Conservation (phyloP, 805 yeast genomes). For the Candida caryicola region DNA sequence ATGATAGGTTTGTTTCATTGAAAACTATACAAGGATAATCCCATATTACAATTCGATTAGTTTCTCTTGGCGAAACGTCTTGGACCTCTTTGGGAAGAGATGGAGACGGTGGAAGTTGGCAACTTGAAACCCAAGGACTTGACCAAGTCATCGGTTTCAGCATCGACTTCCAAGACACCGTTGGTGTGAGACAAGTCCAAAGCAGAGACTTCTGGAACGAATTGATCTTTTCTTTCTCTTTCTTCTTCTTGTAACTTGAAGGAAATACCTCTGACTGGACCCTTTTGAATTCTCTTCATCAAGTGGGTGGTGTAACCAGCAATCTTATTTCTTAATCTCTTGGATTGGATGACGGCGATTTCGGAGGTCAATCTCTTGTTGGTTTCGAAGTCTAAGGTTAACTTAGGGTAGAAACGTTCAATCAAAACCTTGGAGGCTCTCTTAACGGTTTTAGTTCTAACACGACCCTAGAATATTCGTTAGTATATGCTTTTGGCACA, state of each 20-base stretch:
- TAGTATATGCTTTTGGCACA: no score
- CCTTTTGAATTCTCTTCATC: slow-evolving; percentile 99
- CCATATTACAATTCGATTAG: slow-evolving; percentile 33
- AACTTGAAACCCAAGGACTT: slow-evolving; percentile 86
- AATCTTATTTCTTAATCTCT: slow-evolving; percentile 99
- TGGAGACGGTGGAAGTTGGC: slow-evolving; percentile 81
- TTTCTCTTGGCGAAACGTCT: slow-evolving; percentile 93
- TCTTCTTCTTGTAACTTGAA: slow-evolving; percentile 99
- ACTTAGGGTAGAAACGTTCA: slow-evolving; percentile 99
- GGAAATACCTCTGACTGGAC: slow-evolving; percentile 99
- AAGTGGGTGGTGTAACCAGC: slow-evolving; percentile 99
- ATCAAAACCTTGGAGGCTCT: slow-evolving; percentile 99
- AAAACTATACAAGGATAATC: background rate
- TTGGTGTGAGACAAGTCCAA: slow-evolving; percentile 95
- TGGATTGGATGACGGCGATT: slow-evolving; percentile 98
- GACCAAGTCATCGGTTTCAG: slow-evolving; percentile 93
- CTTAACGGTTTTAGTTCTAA: slow-evolving; percentile 99
- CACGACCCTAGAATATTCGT: slow-evolving; percentile 79
- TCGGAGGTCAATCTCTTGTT: slow-evolving; percentile 99
- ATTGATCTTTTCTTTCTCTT: slow-evolving; percentile 99
- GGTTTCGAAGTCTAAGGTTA: slow-evolving; percentile 98
- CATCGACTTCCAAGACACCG: slow-evolving; percentile 94
- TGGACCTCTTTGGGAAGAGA: slow-evolving; percentile 84
- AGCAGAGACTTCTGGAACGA: slow-evolving; percentile 99
- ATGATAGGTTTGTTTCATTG: background rate